Evolutionary conservation across 208 protist genomes (phyloP), one percentile per base, ranked within the genome.

Genomic region (Trypanosoma cruzi): DNA sequence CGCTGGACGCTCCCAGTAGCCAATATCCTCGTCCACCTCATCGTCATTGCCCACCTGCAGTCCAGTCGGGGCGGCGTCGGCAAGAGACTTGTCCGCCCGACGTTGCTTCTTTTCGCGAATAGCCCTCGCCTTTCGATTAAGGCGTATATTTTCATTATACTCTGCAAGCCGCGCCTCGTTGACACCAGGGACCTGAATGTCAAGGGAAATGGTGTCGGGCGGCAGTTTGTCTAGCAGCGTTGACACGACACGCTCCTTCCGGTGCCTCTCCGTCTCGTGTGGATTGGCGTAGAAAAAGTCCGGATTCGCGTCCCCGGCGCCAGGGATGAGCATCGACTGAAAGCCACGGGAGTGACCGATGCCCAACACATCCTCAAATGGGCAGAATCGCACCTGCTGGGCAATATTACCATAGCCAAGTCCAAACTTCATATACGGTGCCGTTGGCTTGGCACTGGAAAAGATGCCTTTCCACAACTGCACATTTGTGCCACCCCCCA

Each of bases 211-310:
- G 26, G 88, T 96, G 67, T 97, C 93, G 16, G 93, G 90, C 11
- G 89, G 88, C n/a, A 98, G 80, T 82, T 98, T 98, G 71, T 98
- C 95, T 8, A 98, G 72, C 74, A 97, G 76, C 31, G 80, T 86
- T 13, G 75, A 63, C 22, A 98, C 90, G 5, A 95, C 89, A 18
- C 91, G 82, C 60, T 97, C 90, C 80, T 92, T 95, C 36, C 89
- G 74, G 67, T 97, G 92, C 14, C 88, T 82, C 78, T 94, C 87
- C 62, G 95, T 97, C 62, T 98, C 95, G 77, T 95, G 93, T 49
- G 95, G 95, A 79, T 98, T 97, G n/a, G 93, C 93, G 52, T 87
- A 89, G 82, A 91, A 97, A 67, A 93, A 96, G 83, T 98, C 95
- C 7, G 90, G 92, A 68, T 97, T 97, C 2, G 93, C 85, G 68